These are phyloP conservation scores for Clohesyomyces aquaticus DNA, from an alignment of 495 filamentous ascomycete genomes.

Conservation along the genomic window DNA sequence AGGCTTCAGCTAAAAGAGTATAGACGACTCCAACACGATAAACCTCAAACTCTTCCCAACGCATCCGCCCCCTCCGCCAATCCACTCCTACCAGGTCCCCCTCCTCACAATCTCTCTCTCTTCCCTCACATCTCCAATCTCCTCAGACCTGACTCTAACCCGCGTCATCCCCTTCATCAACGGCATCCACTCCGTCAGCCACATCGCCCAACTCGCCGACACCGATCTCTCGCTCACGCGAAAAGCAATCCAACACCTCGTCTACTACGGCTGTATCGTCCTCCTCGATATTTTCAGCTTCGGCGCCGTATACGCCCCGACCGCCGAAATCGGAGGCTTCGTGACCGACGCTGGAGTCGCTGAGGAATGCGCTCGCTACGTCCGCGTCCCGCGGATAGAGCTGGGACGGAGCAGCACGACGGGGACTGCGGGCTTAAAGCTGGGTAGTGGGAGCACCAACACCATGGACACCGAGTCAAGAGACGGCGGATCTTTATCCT, in stretches of 20 bases:
- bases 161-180: constrained; percentile 81
- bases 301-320: constrained; percentile 83
- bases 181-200: constrained; percentile 82
- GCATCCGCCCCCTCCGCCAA: constrained; percentile 73
- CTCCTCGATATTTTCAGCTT: constrained; percentile 95
- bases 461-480: too few species aligned
- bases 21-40: constrained; percentile 90
- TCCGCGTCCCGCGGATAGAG: constrained; percentile 51
- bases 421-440: constrained; percentile 28
- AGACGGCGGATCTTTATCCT: too few species aligned
- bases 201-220: constrained; percentile 81
- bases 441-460: constrained; percentile 26
- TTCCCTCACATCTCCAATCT: constrained; percentile 58
- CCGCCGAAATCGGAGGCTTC: constrained; percentile 72
- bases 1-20: constrained; percentile 15
- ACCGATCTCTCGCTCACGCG: constrained; percentile 81
- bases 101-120: constrained; percentile 81
- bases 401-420: too few species aligned
- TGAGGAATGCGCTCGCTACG: constrained; percentile 84
- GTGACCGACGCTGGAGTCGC: constrained; percentile 71
- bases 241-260: constrained; percentile 80
- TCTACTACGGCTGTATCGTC: constrained; percentile 86
- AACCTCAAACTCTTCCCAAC: constrained; percentile 94
- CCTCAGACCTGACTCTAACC: constrained; percentile 78
- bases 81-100: constrained; percentile 87